Percentiles rank a stretch among this genome's conserved stretches.
Evolutionary conservation across 208 protist species (phyloP).

Genomic region (Sergeia podlipaevii): DNA sequence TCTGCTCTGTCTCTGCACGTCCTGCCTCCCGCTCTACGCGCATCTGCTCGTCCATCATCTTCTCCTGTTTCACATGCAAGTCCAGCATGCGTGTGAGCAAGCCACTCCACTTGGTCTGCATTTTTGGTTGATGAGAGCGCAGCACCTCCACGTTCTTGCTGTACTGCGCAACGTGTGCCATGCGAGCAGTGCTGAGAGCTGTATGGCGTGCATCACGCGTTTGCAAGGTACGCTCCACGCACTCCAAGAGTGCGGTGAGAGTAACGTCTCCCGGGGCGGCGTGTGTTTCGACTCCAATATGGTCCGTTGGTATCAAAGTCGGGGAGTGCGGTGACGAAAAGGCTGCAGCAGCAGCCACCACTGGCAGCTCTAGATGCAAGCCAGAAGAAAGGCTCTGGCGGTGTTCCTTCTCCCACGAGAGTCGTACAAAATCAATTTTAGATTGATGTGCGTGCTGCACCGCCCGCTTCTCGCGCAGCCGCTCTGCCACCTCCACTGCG

Average conservation of each 20-base stretch:
- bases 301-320: conserved; percentile 7
- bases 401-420: conserved; percentile 54
- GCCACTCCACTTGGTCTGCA: conserved; percentile 18
- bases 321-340: not conserved
- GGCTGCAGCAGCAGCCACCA: conserved; percentile 5
- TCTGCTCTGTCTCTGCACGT: conserved; percentile 15
- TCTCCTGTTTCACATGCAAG: conserved; percentile 11
- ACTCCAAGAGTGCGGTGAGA: conserved; percentile 28
- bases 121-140: conserved; percentile 1
- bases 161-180: conserved; percentile 8
- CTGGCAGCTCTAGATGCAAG: conserved; percentile 18
- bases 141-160: conserved; percentile 11
- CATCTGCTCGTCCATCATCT: conserved; percentile 1
- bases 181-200: conserved; percentile 10
- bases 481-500: conserved; percentile 26
- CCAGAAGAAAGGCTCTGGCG: conserved; percentile 42
- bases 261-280: conserved; percentile 25
- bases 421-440: conserved; percentile 38
- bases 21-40: conserved; percentile 6
- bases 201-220: not conserved
- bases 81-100: conserved; percentile 23
- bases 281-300: conserved; percentile 25
- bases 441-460: conserved; percentile 39
- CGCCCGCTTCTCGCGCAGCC: conserved; percentile 31
- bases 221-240: conserved; percentile 21